Evolutionary conservation across 1,284 basidiomycete genomes (phyloP).

Genomic region (Cryptococcus jaspeensis): DNA sequence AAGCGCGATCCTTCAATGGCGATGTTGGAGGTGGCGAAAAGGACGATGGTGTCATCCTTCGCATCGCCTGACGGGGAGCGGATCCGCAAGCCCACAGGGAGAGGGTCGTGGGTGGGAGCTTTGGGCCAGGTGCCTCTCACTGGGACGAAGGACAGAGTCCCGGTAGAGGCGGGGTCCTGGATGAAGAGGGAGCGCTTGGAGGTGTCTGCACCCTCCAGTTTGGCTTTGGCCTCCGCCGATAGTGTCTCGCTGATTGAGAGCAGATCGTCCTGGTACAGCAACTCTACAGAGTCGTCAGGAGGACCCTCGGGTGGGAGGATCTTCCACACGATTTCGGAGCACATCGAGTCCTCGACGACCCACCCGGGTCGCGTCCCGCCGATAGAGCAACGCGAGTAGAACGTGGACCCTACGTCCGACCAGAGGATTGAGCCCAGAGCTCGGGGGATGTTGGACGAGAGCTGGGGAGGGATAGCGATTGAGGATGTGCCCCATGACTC

Average conservation of each 20-base stretch:
- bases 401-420: constrained; percentile 35
- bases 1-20: constrained; percentile 16
- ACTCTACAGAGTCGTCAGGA: constrained; percentile 12
- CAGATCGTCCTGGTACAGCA: constrained; percentile 13
- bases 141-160: constrained; percentile 17
- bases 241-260: constrained; percentile 1
- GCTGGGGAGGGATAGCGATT: background rate
- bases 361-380: constrained; percentile 21
- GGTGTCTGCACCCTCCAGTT: constrained; percentile 1
- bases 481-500: constrained; percentile 8
- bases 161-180: constrained; percentile 20
- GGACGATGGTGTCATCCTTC: constrained; percentile 21
- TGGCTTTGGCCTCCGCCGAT: constrained; percentile 1
- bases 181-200: constrained; percentile 3
- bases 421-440: constrained; percentile 33
- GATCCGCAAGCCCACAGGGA: constrained; percentile 16
- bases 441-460: constrained; percentile 4
- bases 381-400: constrained; percentile 29
- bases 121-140: constrained; percentile 2
- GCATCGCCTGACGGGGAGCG: background rate
- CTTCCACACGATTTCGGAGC: constrained; percentile 26
- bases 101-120: constrained; percentile 1
- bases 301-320: constrained; percentile 6
- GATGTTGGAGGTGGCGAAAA: constrained; percentile 18
- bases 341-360: constrained; percentile 14